phyloP scores from a whole-genome alignment of 2,329 filamentous ascomycete genomes.

The Calycina marina region DNA sequence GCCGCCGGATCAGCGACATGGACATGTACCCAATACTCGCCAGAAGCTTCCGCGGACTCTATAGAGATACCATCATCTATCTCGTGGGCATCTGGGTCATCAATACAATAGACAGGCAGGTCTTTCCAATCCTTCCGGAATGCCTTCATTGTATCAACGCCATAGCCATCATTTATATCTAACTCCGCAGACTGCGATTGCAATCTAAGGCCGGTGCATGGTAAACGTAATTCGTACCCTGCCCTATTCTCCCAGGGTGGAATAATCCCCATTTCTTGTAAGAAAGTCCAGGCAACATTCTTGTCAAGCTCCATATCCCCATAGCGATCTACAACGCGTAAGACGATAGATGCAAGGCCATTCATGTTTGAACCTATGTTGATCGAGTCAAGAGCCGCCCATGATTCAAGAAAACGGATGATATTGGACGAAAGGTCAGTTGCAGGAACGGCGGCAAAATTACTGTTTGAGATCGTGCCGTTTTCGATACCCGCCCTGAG shows the following conservation, averaged over 20 bases:
- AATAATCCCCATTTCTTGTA: conserved; percentile 63
- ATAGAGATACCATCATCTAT: conserved; percentile 72
- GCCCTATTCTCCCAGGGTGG: conserved; percentile 55
- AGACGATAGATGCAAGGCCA: conserved; percentile 46
- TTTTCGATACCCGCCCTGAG: conserved; percentile 3
- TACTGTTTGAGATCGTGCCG: too few relatives aligned
- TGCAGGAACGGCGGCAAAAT: conserved; percentile 6
- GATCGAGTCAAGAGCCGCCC: conserved; percentile 44
- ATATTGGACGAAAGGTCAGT: conserved; percentile 9
- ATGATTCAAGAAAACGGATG: conserved; percentile 54
- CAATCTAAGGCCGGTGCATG: conserved; percentile 27
- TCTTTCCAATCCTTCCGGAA: conserved; percentile 44
- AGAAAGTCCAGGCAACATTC: conserved; percentile 43
- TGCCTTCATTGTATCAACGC: conserved; percentile 31
- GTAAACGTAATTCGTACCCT: conserved; percentile 44
- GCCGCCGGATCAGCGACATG: conserved; percentile 71
- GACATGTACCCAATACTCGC: conserved; percentile 60
- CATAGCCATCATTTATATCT: background rate
- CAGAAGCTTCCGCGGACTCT: conserved; percentile 35
- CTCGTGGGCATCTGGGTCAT: conserved; percentile 48
- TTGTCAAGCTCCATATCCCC: conserved; percentile 28
- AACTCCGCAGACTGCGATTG: conserved; percentile 20
- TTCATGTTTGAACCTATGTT: conserved; percentile 36
- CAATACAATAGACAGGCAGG: conserved; percentile 58
- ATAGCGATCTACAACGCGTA: conserved; percentile 50